Evolutionary conservation across 2,329 filamentous ascomycete species (phyloP).

Genomic region (Trichoderma endophyticum): DNA sequence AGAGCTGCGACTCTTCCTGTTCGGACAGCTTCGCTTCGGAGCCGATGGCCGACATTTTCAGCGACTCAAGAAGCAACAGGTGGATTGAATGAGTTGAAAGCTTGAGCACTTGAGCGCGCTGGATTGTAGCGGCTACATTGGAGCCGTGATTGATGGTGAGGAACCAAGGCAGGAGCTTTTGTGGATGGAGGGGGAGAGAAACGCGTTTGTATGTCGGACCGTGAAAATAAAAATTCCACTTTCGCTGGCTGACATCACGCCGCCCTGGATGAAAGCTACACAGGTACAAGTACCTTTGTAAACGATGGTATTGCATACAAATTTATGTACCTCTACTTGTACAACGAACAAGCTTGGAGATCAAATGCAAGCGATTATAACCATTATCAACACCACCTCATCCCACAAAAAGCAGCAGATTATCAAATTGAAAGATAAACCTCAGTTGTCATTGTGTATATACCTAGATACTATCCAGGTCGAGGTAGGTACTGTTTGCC

Average conservation of each 20-base stretch:
- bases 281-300: no score
- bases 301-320: no score
- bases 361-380: no score
- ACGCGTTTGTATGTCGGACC: constrained; percentile 8
- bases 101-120: constrained; percentile 1
- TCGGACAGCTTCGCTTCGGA: constrained; percentile 31
- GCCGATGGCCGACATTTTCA: constrained; percentile 27
- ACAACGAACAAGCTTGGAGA: background rate
- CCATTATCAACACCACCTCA: background rate
- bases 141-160: background rate
- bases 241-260: background rate
- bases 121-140: constrained; percentile 5
- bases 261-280: background rate
- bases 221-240: constrained; percentile 8
- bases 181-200: background rate
- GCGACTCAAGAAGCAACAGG: background rate
- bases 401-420: background rate
- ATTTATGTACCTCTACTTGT: no score
- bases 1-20: constrained; percentile 34
- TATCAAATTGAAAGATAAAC: background rate
- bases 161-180: background rate
- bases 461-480: background rate
- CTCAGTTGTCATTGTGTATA: background rate
- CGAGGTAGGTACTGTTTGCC: background rate
- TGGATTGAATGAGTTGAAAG: background rate